Conservation (phyloP, 2,329 filamentous ascomycete genomes). For the Exophiala phaeomuriformis region DNA sequence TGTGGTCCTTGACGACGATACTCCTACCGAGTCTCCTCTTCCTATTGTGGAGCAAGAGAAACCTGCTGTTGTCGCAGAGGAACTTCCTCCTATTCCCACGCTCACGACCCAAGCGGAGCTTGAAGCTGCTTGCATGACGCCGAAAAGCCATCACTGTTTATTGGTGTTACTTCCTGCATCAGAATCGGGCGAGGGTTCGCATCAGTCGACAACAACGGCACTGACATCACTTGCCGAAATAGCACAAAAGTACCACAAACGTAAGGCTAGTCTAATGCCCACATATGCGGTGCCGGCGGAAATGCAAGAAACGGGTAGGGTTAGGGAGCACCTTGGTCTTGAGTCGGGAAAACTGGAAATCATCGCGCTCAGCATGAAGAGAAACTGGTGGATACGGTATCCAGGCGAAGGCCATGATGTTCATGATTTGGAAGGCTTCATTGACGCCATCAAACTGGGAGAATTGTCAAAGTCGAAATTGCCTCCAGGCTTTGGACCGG, state of each 20-base stretch:
- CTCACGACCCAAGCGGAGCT: slow-evolving; percentile 59
- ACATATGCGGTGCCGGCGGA: slow-evolving; percentile 66
- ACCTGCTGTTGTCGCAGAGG: slow-evolving; percentile 46
- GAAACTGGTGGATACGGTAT: slow-evolving; percentile 78
- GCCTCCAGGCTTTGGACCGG: slow-evolving; percentile 53
- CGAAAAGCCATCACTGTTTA: slow-evolving; percentile 74
- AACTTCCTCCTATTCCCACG: slow-evolving; percentile 57
- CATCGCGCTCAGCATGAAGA: slow-evolving; percentile 75
- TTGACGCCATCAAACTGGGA: slow-evolving; percentile 84
- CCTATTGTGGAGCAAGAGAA: slow-evolving; percentile 40
- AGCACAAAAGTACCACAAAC: slow-evolving; percentile 63
- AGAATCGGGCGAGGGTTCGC: slow-evolving; percentile 44
- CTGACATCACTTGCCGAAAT: slow-evolving; percentile 63
- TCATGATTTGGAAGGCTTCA: slow-evolving; percentile 68
- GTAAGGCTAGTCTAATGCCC: slow-evolving; percentile 66
- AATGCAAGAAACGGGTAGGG: slow-evolving; percentile 49
- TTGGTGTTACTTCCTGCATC: slow-evolving; percentile 61
- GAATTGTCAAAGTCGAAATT: slow-evolving; percentile 74
- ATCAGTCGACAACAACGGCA: slow-evolving; percentile 43
- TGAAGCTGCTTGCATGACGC: slow-evolving; percentile 62
- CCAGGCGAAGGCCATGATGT: slow-evolving; percentile 48
- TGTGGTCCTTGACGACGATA: slow-evolving; percentile 43
- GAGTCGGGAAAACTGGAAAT: slow-evolving; percentile 56
- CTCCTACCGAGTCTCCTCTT: slow-evolving; percentile 50
- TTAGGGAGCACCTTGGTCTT: slow-evolving; percentile 59